A percentile compares a stretch with the other conserved stretches of the same genome.
phyloP scores from a whole-genome alignment of 176 grass and related monocot species.

The Aegilops umbellulata region DNA sequence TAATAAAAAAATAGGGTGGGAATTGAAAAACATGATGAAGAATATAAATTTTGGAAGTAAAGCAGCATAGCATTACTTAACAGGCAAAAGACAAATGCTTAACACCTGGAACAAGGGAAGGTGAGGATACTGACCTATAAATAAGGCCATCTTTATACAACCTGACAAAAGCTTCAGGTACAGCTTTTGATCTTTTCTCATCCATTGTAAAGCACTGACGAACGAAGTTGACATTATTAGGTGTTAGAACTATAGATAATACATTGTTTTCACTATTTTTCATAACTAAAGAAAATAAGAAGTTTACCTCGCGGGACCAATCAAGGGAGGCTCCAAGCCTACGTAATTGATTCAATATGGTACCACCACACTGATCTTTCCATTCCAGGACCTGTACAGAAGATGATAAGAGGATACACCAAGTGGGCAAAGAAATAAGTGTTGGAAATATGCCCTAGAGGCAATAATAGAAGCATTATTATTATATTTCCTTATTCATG shows the following conservation, averaged over 20 bases:
- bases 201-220: constrained; percentile 95
- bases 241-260: no score
- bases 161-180: constrained; percentile 90
- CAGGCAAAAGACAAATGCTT: no score
- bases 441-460: no score
- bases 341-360: constrained; percentile 79
- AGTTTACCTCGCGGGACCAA: constrained; percentile 79
- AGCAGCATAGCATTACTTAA: no score
- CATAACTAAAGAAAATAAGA: constrained; percentile 17
- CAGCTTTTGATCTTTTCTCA: constrained; percentile 72
- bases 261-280: background rate
- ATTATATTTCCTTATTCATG: no score
- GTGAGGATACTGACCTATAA: constrained; percentile 46
- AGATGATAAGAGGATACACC: background rate
- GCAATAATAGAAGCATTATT: no score
- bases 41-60: no score
- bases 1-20: background rate
- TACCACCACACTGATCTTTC: constrained; percentile 81
- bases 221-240: constrained; percentile 1
- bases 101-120: constrained; percentile 13
- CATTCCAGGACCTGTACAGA: constrained; percentile 76
- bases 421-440: background rate
- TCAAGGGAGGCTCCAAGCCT: constrained; percentile 88
- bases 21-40: background rate
- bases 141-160: constrained; percentile 75